Evolutionary conservation across 352 stramenopile species (phyloP).

Genomic region (Detonula confervacea): DNA sequence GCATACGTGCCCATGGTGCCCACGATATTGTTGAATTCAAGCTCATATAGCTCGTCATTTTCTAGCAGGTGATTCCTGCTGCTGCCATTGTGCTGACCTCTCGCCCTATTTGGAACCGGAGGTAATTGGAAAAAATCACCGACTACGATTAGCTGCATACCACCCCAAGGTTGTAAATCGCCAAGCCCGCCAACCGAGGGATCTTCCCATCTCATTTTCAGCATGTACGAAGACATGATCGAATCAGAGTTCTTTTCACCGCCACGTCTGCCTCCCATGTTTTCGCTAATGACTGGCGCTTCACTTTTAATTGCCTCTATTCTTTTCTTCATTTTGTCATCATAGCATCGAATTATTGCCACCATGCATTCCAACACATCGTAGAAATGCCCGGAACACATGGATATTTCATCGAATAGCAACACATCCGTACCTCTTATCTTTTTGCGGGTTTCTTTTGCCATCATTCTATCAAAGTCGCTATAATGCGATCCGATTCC

Average conservation of each 20-base stretch:
- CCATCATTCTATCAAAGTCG: constrained; percentile 62
- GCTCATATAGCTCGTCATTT: constrained; percentile 5
- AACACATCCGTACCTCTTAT: constrained; percentile 51
- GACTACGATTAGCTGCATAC: constrained; percentile 93
- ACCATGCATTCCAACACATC: constrained; percentile 80
- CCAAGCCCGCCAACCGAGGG: constrained; percentile 24
- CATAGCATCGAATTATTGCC: constrained; percentile 81
- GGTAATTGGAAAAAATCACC: constrained; percentile 98
- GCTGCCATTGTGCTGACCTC: background rate
- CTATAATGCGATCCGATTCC: constrained; percentile 11
- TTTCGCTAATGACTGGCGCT: background rate
- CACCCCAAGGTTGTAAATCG: constrained; percentile 83
- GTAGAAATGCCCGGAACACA: constrained; percentile 3
- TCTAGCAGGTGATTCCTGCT: background rate
- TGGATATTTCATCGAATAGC: constrained; percentile 49
- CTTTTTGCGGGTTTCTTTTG: constrained; percentile 13
- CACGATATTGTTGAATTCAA: constrained; percentile 17
- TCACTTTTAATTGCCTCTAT: constrained; percentile 39
- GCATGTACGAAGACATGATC: constrained; percentile 29
- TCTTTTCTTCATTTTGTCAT: constrained; percentile 27
- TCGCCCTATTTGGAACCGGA: constrained; percentile 74
- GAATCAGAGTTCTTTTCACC: no score
- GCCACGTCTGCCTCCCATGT: background rate
- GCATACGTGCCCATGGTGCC: constrained; percentile 17
- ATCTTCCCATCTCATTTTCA: constrained; percentile 46